Evolutionary conservation across 169 alveolate species (phyloP), one percentile per base, ranked within the genome.

Genomic region (Plasmodium gonderi): DNA sequence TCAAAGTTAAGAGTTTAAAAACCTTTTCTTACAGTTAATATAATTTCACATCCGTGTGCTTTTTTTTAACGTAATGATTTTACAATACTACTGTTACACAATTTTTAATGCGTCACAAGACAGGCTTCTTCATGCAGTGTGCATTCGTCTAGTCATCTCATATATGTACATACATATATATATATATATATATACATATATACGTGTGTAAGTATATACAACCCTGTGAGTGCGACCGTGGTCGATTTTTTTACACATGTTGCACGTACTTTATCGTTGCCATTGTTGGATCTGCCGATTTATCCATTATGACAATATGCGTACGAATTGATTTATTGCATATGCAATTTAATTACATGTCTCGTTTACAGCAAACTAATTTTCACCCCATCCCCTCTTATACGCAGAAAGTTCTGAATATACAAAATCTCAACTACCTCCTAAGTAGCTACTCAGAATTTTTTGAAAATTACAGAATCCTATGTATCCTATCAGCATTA

Each of bases 381-480:
- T 78, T 38, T 64, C 65, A 23, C 65, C 9, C 20, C 14, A 17
- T 47, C 33, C 36, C 20, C 44, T 23, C 26, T 33, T 7, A 4
- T 38, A 8, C 40, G 11, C 20, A 80, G 91, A 60, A 80, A 64
- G 78, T 80, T 14, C 40, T 80, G 64, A 80, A 65, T 69, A 80
- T 45, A 12, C 65, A 80, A 20, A 80, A 67, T 14, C 31, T 60
- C 20, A 31, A 80, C 64, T 38, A 20, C 44, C 23, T 67, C 20
- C 36, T 80, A 80, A n/a, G 42, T 17, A 80, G 72, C 42, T 60
- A 80, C 91, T 7, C 69, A 26, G 33, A 36, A 40, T 80, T 80
- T 42, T 80, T 80, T 49, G 91, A 80, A 65, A 60, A 60, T 69
- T 64, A 80, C 64, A 80, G 65, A 51, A 64, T 49, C 68, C 64